phyloP scores from a whole-genome alignment of 352 stramenopile species.

The Phytophthora agathidicida region DNA sequence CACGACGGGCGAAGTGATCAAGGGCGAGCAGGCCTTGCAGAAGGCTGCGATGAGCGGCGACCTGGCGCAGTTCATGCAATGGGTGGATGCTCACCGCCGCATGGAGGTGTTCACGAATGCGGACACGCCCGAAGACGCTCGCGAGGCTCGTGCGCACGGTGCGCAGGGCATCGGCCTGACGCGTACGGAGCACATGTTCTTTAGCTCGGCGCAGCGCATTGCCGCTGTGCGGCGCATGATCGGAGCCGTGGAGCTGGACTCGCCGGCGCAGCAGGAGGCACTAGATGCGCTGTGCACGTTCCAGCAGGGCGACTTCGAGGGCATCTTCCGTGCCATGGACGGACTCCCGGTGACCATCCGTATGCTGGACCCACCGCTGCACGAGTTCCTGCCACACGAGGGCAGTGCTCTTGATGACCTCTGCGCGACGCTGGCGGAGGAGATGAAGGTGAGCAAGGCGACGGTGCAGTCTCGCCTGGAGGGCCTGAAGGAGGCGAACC shows the following conservation, averaged over 20 bases:
- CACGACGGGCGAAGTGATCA: conserved; percentile 32
- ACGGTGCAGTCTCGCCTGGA: conserved; percentile 25
- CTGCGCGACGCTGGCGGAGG: conserved; percentile 22
- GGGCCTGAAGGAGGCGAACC: conserved; percentile 33
- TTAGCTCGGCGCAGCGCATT: conserved; percentile 24
- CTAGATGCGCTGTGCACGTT: conserved; percentile 26
- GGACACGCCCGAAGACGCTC: conserved; percentile 26
- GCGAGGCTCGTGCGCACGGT: conserved; percentile 23
- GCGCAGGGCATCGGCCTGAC: conserved; percentile 28
- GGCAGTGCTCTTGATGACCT: conserved; percentile 25
- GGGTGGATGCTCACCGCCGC: conserved; percentile 32
- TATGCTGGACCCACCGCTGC: conserved; percentile 26
- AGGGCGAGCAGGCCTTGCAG: conserved; percentile 25
- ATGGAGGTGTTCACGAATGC: conserved; percentile 36
- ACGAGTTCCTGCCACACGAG: conserved; percentile 33
- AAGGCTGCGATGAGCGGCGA: conserved; percentile 25
- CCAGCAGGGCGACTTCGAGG: conserved; percentile 30
- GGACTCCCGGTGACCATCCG: conserved; percentile 29
- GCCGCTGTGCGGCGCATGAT: conserved; percentile 29
- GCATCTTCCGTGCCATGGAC: conserved; percentile 32
- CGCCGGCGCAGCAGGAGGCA: conserved; percentile 25
- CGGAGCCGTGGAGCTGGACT: conserved; percentile 32
- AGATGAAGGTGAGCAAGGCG: conserved; percentile 26
- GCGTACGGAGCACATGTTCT: conserved; percentile 37
- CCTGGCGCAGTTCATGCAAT: conserved; percentile 29